Percentiles rank a stretch among this genome's conserved stretches.
These are phyloP conservation scores for Solanum hybrid DNA, from an alignment of 305 asterid species.

Conservation along the genomic window DNA sequence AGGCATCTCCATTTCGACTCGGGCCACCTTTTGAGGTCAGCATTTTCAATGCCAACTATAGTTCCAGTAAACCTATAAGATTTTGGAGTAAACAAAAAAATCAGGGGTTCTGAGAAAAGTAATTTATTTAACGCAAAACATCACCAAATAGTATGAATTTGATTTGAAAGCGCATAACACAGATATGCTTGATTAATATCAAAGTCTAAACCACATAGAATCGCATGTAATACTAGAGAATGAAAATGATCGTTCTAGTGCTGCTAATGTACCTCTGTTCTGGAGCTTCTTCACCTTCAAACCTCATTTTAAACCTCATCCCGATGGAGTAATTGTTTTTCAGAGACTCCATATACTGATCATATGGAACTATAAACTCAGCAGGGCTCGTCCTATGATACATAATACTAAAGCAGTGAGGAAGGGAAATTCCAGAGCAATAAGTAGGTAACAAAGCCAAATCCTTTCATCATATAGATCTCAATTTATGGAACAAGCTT, in stretches of 20 bases:
- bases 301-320: constrained; percentile 27
- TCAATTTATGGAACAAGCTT: constrained; percentile 1
- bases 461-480: neutral
- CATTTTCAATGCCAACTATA: constrained; percentile 11
- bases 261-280: constrained; percentile 14
- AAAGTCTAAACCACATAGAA: neutral
- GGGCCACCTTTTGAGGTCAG: constrained; percentile 11
- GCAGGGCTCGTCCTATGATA: constrained; percentile 19
- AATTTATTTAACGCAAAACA: neutral
- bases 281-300: constrained; percentile 29
- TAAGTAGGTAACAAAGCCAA: neutral
- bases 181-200: neutral
- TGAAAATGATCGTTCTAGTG: neutral
- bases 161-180: neutral
- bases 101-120: neutral
- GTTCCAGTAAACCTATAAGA: constrained; percentile 17
- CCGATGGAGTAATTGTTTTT: constrained; percentile 19
- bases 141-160: neutral
- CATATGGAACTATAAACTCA: constrained; percentile 17
- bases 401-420: neutral
- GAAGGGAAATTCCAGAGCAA: neutral
- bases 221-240: neutral
- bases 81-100: neutral
- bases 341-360: constrained; percentile 20
- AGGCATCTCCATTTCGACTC: constrained; percentile 19